phyloP scores from a whole-genome alignment of 495 filamentous ascomycete species.

The Hamigera avellanea region DNA sequence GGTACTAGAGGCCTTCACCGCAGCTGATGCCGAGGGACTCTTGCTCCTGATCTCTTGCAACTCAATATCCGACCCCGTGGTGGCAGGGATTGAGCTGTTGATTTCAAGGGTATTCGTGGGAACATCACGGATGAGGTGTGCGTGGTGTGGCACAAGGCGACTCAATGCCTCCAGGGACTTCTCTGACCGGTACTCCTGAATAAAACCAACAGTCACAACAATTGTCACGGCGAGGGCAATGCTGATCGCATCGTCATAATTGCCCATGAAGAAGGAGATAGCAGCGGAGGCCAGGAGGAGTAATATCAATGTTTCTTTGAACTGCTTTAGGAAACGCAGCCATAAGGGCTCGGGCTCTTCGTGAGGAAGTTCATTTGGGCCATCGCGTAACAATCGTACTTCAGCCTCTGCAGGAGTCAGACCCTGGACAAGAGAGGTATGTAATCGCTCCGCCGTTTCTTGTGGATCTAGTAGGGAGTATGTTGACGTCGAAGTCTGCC shows the following conservation, averaged over 20 bases:
- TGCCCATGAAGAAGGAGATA: constrained; percentile 85
- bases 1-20: constrained; percentile 65
- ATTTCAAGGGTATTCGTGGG: constrained; percentile 16
- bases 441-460: constrained; percentile 67
- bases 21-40: constrained; percentile 32
- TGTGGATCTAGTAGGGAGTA: constrained; percentile 55
- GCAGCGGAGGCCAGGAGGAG: constrained; percentile 86
- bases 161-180: constrained; percentile 94
- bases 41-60: constrained; percentile 21
- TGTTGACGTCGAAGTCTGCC: constrained; percentile 45
- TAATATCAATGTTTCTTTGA: constrained; percentile 80
- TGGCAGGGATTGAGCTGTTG: constrained; percentile 10
- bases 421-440: constrained; percentile 73
- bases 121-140: constrained; percentile 68
- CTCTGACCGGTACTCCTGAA: constrained; percentile 96
- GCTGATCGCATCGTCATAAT: constrained; percentile 90
- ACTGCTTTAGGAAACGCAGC: constrained; percentile 91
- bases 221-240: constrained; percentile 93
- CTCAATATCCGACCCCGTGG: constrained; percentile 34
- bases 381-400: constrained; percentile 64
- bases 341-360: constrained; percentile 89
- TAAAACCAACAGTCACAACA: constrained; percentile 89
- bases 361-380: constrained; percentile 88
- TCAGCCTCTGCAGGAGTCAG: constrained; percentile 72
- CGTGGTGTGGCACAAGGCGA: constrained; percentile 86